These are phyloP conservation scores for Penicillium lividum DNA, from an alignment of 495 filamentous ascomycete species.

Conservation along the genomic window DNA sequence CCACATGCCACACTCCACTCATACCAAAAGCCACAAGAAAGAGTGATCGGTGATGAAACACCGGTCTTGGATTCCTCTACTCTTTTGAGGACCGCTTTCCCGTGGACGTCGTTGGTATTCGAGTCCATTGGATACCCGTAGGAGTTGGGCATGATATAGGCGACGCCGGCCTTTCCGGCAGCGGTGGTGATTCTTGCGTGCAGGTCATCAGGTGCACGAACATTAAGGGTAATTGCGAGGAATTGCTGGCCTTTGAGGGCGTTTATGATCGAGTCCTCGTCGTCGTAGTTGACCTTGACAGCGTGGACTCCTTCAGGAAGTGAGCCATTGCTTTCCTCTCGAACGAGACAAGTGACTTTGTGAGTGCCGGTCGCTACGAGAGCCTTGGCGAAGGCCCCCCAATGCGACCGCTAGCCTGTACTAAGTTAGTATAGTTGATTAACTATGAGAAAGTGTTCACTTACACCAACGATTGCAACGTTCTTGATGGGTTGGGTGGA, in stretches of 20 bases:
- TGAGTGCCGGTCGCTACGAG: constrained; percentile 52
- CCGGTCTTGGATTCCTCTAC: constrained; percentile 43
- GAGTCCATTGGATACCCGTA: constrained; percentile 45
- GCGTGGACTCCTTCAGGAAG: constrained; percentile 46
- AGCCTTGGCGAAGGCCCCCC: constrained; percentile 56
- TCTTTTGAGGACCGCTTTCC: neutral
- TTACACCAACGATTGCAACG: constrained; percentile 24
- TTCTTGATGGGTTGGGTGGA: constrained; percentile 10
- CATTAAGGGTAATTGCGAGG: constrained; percentile 59
- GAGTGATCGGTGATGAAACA: constrained; percentile 46
- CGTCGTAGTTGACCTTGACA: constrained; percentile 50
- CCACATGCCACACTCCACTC: constrained; percentile 46
- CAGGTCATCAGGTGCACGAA: constrained; percentile 38
- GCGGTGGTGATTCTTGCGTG: constrained; percentile 56
- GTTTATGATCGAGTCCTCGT: constrained; percentile 41
- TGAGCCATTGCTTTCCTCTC: constrained; percentile 38
- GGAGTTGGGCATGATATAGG: constrained; percentile 63
- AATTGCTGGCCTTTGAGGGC: constrained; percentile 54
- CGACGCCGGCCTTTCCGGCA: constrained; percentile 61
- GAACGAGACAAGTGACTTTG: constrained; percentile 55
- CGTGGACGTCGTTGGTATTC: constrained; percentile 27
- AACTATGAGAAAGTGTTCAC: neutral
- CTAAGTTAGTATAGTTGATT: constrained; percentile 2
- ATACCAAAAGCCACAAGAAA: constrained; percentile 56
- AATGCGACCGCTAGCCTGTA: constrained; percentile 57